These are phyloP conservation scores for Penicillium sp. DNA, from an alignment of 2,329 filamentous ascomycete species.

Conservation along the genomic window DNA sequence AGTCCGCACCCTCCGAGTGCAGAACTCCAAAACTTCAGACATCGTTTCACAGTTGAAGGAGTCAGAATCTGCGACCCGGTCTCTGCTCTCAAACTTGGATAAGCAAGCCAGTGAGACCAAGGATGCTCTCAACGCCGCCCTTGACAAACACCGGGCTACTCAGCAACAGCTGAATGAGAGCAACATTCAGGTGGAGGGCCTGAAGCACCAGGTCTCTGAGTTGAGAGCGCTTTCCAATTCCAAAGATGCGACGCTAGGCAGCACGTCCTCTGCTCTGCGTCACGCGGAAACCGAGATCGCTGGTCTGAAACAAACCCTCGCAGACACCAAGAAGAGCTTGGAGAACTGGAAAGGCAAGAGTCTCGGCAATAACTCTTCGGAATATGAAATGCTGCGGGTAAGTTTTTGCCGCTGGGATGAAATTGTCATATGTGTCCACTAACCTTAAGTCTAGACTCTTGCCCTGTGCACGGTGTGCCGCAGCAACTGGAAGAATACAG, in stretches of 20 bases:
- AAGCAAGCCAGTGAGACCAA: conserved; percentile 83
- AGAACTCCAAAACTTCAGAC: conserved; percentile 86
- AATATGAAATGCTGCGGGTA: conserved; percentile 82
- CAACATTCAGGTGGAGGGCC: conserved; percentile 62
- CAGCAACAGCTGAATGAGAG: conserved; percentile 69
- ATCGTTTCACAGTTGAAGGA: conserved; percentile 93
- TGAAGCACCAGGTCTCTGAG: conserved; percentile 71
- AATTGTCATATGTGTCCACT: conserved; percentile 5
- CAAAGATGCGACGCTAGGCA: conserved; percentile 66
- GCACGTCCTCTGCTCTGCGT: conserved; percentile 59
- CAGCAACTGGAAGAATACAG: conserved; percentile 88
- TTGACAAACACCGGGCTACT: conserved; percentile 67
- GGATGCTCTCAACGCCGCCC: conserved; percentile 67
- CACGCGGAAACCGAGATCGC: conserved; percentile 69
- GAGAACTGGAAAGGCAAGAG: conserved; percentile 83
- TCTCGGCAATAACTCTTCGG: conserved; percentile 72
- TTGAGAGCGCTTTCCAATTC: conserved; percentile 67
- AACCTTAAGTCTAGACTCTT: conserved; percentile 53
- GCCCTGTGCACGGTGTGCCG: conserved; percentile 90
- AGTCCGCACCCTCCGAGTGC: conserved; percentile 69
- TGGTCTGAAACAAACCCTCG: conserved; percentile 69
- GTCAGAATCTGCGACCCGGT: conserved; percentile 70
- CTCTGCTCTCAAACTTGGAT: conserved; percentile 75
- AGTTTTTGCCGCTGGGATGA: conserved; percentile 39
- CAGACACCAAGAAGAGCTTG: conserved; percentile 74